Conservation (phyloP, 352 stramenopile genomes). For the Proteromonas lacertae region DNA sequence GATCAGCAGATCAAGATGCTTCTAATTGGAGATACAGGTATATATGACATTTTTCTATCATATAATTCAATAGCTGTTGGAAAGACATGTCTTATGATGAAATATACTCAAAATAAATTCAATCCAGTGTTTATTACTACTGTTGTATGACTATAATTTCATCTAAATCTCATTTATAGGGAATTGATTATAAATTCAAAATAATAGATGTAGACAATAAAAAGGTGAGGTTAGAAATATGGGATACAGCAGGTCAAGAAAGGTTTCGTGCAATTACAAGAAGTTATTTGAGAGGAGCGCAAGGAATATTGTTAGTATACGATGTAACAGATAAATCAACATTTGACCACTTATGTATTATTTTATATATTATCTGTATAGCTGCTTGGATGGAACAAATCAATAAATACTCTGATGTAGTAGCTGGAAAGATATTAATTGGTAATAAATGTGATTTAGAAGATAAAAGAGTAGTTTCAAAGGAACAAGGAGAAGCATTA, state of each 20-base stretch:
- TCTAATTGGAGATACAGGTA: conserved; percentile 78
- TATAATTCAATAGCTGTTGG: conserved; percentile 2
- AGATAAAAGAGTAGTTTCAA: conserved; percentile 64
- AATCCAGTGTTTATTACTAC: background rate
- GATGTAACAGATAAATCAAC: conserved; percentile 67
- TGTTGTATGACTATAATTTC: no score
- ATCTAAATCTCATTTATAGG: no score
- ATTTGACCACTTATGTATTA: conserved; percentile 72
- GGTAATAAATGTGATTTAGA: conserved; percentile 91
- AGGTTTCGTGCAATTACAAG: conserved; percentile 82
- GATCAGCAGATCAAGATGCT: conserved; percentile 89
- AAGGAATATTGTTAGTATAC: conserved; percentile 71
- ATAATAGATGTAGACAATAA: conserved; percentile 52
- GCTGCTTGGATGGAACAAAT: background rate
- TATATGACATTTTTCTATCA: conserved; percentile 16
- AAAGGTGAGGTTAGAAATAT: conserved; percentile 52
- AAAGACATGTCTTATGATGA: background rate
- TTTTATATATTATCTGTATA: conserved; percentile 56
- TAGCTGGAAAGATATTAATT: conserved; percentile 98
- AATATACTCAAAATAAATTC: background rate
- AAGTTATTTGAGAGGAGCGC: conserved; percentile 68
- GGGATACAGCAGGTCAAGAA: conserved; percentile 66
- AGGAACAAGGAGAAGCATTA: conserved; percentile 61
- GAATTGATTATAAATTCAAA: conserved; percentile 54
- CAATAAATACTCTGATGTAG: conserved; percentile 63